phyloP scores from a whole-genome alignment of 140 eudicot genomes.

The Ambrosia hybrid region DNA sequence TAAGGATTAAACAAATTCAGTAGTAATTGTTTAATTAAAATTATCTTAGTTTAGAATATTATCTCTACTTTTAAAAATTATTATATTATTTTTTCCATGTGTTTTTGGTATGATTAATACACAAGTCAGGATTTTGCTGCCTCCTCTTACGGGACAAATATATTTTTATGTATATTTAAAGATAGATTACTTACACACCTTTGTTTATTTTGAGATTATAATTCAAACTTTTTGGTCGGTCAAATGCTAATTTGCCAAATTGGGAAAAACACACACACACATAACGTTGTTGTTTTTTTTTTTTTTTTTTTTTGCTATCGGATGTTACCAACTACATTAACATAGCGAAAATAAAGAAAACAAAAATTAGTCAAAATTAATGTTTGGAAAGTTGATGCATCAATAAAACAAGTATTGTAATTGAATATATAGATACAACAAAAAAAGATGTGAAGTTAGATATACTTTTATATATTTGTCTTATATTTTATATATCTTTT shows the following conservation, averaged over 20 bases:
- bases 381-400: too few species aligned
- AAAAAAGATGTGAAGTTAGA: neutral
- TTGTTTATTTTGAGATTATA: neutral
- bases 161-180: neutral
- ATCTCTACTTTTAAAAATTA: constrained; percentile 7
- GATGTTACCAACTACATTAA: too few species aligned
- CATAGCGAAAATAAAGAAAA: too few species aligned
- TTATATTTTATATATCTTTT: too few species aligned
- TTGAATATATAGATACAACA: too few species aligned
- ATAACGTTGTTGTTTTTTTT: too few species aligned
- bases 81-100: constrained; percentile 12
- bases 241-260: too few species aligned
- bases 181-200: neutral
- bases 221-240: constrained; percentile 2
- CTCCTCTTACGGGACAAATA: constrained; percentile 20
- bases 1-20: neutral
- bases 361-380: too few species aligned
- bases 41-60: constrained; percentile 18
- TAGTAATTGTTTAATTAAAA: too few species aligned
- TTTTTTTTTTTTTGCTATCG: too few species aligned
- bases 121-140: constrained; percentile 29
- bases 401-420: neutral
- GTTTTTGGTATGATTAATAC: constrained; percentile 6
- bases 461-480: neutral
- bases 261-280: too few species aligned